phyloP scores from a whole-genome alignment of 179 eudicot species.

The Silene noctiflora region DNA sequence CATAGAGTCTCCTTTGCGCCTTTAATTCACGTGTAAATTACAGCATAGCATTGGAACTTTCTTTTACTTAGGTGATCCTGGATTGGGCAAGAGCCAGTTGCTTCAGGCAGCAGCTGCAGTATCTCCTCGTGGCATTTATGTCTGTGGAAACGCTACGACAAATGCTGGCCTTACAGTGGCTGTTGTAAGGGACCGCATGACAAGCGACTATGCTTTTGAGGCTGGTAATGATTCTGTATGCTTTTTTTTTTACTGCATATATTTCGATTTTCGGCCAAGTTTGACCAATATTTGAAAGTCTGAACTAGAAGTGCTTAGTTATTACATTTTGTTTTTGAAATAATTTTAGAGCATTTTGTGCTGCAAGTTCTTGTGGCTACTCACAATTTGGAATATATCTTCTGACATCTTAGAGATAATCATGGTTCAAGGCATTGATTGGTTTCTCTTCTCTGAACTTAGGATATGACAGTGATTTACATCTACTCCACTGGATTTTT shows the following conservation, averaged over 20 bases:
- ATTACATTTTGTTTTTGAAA: background rate
- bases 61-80: conserved; percentile 79
- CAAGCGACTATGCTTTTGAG: conserved; percentile 94
- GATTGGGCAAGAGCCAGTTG: conserved; percentile 87
- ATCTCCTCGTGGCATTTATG: conserved; percentile 99
- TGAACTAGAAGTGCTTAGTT: conserved; percentile 5
- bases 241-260: conserved; percentile 20
- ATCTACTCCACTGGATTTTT: background rate
- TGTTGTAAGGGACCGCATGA: conserved; percentile 92
- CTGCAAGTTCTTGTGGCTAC: background rate
- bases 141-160: conserved; percentile 96
- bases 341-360: background rate
- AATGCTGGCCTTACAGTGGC: conserved; percentile 99
- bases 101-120: conserved; percentile 93
- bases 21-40: conserved; percentile 8
- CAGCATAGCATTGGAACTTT: background rate
- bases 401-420: conserved; percentile 8
- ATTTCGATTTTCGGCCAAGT: background rate
- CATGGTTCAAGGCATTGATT: conserved; percentile 1
- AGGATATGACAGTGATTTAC: background rate
- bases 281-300: conserved; percentile 6
- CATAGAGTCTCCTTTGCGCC: conserved; percentile 1
- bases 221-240: conserved; percentile 57
- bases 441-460: conserved; percentile 5
- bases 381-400: background rate